Evolutionary conservation across 2,329 filamentous ascomycete genomes (phyloP), one percentile per base, ranked within the genome.

Genomic region (Apiospora arundinis): DNA sequence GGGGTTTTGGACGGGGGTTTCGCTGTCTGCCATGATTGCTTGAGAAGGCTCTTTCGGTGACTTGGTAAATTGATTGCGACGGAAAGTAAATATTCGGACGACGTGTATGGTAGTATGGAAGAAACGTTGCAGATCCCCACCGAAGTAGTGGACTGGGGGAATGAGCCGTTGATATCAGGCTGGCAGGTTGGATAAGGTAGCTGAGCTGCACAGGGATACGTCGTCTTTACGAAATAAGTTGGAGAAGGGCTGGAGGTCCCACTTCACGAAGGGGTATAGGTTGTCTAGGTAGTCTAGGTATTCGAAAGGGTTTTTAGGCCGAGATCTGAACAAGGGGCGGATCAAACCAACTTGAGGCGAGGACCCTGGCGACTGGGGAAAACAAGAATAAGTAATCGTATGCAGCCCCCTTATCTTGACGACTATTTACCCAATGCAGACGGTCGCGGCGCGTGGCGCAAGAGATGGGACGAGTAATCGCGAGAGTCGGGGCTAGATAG

Each of bases 1-100:
- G 40, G 78, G 74, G 70, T 80, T 77, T 23, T 72, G 76, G 6
- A 49, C 28, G n/a, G 69, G 49, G 69, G 56, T 56, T 25, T 68
- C 66, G 44, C 25, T n/a, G 16, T 68, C 66, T 32, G 66, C 44
- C 66, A 68, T 68, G 14, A 40, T 63, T 40, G 8, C 8, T 63
- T 60, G 1, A 14, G n/a, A 9, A 21, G 32, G 32, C 32, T 63
- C 16, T 21, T 12, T 56, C 42, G 56, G 18, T 40, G 21, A 40
- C 56, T 63, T 63, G 21, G 28, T 45, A 11, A 40, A 63, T 8
- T 40, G 32, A n/a, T 40, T 63, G 56, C 56, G 56, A 40, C 32
- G 4, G 14, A 8, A n/a, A 63, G 8, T 40, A 28, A 18, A 11
- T 4, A 40, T n/a, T 40, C 9, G 32, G 16, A n/a, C 56, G 56